These are phyloP conservation scores for Colletotrichum musicola DNA, from an alignment of 2,329 filamentous ascomycete genomes.

Conservation along the genomic window DNA sequence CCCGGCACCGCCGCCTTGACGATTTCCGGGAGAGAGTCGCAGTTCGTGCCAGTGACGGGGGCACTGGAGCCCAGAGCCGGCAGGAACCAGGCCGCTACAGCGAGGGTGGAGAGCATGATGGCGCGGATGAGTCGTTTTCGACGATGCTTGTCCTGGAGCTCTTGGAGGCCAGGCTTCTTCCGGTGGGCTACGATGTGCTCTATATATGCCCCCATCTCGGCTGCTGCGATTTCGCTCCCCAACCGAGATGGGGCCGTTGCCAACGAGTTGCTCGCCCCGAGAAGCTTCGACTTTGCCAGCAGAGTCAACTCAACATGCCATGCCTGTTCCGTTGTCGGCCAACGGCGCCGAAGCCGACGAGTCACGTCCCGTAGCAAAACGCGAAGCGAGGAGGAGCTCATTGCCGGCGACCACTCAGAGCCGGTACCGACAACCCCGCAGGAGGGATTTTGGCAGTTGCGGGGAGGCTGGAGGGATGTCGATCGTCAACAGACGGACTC, in stretches of 20 bases:
- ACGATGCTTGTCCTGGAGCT: not conserved
- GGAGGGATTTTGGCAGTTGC: not conserved
- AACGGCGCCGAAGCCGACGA: conserved; percentile 16
- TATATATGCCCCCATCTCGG: not conserved
- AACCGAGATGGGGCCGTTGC: not conserved
- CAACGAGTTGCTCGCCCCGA: not conserved
- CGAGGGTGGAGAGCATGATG: conserved; percentile 25
- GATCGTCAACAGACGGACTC: not conserved
- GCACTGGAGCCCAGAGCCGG: not conserved
- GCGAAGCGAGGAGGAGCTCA: not conserved
- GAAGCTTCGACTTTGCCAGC: not conserved
- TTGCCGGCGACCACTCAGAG: not conserved
- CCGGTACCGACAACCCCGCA: not conserved
- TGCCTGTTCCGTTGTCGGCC: not conserved
- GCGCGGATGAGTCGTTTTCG: not conserved
- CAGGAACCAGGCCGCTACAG: not conserved
- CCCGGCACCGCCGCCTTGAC: not conserved
- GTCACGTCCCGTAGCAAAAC: not conserved
- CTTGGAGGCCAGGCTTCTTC: not conserved
- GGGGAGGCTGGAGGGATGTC: not conserved
- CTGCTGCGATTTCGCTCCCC: not conserved
- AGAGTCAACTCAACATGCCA: too few species aligned
- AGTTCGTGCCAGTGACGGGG: not conserved
- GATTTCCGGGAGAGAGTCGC: not conserved
- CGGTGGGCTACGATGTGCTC: not conserved